Evolutionary conservation across 352 stramenopile species (phyloP), one percentile per base, ranked within the genome.

Genomic region (Phytophthora europaea): DNA sequence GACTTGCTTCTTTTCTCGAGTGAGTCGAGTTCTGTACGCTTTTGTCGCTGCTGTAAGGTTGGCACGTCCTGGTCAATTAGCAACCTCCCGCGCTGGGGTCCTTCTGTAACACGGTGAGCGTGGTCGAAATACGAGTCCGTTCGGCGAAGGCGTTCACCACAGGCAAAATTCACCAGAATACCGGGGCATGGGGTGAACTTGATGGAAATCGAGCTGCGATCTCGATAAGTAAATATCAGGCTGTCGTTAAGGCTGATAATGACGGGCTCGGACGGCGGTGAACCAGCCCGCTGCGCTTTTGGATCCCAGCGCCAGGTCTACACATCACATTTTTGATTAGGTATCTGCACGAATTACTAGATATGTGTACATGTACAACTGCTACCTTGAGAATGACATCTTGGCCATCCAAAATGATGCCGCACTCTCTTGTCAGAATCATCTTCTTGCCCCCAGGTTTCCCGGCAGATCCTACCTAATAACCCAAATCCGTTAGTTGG

Each of bases 1-100:
- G 91, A 80, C 66, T 89, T 93, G 79, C 85, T 96, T 4, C 88
- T 81, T 43, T 94, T 93, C 51, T 90, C 80, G 22, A 90, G 68
- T 7, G 85, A 83, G 38, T 87, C 83, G 18, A 84, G 58, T 48
- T 93, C 85, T 38, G 96, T 89, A 36, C 79, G 83, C 58, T 93
- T 92, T 57, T 95, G 88, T 13, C 90, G 79, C 60, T 96, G 75
- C 47, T 83, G 77, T 16, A 97, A 58, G 26, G 80, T 94, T 10
- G 82, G 84, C 5, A 71, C 73, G 45, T 79, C 50, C 40, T 87
- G 80, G 23, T 89, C 80, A n/a, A 93, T 82, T 9, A 93, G 15
- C 8, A 94, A 65, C 47, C 92, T 91, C 4, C 86, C 88, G 8
- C 80, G 78, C 20, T 85, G 67, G 0, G 83, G 75, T 3, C 87